These are phyloP conservation scores for Nicotiana tabacum DNA, from an alignment of 257 asterid species.

Conservation along the genomic window DNA sequence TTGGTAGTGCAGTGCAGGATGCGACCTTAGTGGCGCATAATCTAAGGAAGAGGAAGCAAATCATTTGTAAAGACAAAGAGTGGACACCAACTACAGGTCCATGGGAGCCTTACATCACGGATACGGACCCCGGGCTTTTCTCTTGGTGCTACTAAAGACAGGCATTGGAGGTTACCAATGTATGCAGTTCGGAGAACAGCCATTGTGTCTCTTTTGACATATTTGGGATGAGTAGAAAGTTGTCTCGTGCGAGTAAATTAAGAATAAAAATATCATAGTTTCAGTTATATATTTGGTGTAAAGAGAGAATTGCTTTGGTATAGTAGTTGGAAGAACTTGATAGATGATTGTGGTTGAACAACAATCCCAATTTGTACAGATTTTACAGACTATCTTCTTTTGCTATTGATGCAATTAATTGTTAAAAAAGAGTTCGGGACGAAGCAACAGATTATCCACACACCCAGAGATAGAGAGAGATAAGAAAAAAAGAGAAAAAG, in stretches of 20 bases:
- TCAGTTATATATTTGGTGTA: not conserved
- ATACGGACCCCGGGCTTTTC: not conserved
- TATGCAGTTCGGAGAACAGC: not conserved
- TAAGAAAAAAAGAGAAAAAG: not conserved
- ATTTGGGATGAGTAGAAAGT: not conserved
- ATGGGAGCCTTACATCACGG: not conserved
- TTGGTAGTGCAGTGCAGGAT: conserved; percentile 1
- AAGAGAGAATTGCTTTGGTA: not conserved
- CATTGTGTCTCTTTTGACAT: not conserved
- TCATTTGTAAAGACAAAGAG: not conserved
- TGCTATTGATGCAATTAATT: not conserved
- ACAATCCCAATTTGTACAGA: not conserved
- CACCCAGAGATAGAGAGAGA: not conserved
- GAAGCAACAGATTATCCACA: not conserved
- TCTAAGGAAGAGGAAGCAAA: not conserved
- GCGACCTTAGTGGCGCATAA: not conserved
- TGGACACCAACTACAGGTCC: not conserved
- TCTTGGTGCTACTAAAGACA: not conserved
- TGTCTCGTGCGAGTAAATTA: not conserved
- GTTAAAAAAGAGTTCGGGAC: not conserved
- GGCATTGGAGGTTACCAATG: not conserved
- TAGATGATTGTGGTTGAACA: not conserved
- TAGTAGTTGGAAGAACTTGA: not conserved
- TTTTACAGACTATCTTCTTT: not conserved
- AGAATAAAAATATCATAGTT: not conserved